phyloP scores from a whole-genome alignment of 2,329 filamentous ascomycete species.

The Phialophora macrospora region DNA sequence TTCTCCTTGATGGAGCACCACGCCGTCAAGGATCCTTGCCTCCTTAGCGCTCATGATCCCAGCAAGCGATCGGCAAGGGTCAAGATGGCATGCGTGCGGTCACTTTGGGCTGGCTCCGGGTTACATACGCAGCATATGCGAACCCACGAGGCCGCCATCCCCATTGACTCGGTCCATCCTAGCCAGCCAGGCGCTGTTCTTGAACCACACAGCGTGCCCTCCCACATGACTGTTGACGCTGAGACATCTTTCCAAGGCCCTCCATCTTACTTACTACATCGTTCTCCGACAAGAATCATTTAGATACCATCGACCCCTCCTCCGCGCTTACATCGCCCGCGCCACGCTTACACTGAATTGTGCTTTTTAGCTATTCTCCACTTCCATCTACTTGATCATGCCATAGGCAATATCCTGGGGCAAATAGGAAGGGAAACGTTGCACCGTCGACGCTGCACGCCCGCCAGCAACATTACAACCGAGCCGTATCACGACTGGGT shows the following conservation, averaged over 20 bases:
- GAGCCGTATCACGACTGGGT: background rate
- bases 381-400: background rate
- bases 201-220: background rate
- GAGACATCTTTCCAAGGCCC: background rate
- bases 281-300: slow-evolving; percentile 2
- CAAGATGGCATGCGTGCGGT: slow-evolving; percentile 28
- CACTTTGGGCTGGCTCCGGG: slow-evolving; percentile 11
- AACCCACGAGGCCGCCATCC: slow-evolving; percentile 27
- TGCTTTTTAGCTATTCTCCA: background rate
- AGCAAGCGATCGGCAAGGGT: slow-evolving; percentile 26
- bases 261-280: slow-evolving; percentile 3
- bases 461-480: background rate
- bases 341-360: background rate
- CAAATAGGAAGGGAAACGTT: background rate
- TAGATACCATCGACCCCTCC: slow-evolving; percentile 11
- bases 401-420: background rate
- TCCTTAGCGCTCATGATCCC: slow-evolving; percentile 16
- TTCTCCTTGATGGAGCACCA: background rate
- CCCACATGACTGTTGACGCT: slow-evolving; percentile 9
- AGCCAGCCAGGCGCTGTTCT: slow-evolving; percentile 1
- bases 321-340: slow-evolving; percentile 9
- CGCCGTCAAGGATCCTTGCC: slow-evolving; percentile 9
- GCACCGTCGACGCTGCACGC: background rate
- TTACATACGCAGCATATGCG: slow-evolving; percentile 7
- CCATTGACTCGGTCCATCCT: slow-evolving; percentile 12